Evolutionary conservation across 1,284 basidiomycete genomes (phyloP).

Genomic region (Cutaneotrichosporon sp.): DNA sequence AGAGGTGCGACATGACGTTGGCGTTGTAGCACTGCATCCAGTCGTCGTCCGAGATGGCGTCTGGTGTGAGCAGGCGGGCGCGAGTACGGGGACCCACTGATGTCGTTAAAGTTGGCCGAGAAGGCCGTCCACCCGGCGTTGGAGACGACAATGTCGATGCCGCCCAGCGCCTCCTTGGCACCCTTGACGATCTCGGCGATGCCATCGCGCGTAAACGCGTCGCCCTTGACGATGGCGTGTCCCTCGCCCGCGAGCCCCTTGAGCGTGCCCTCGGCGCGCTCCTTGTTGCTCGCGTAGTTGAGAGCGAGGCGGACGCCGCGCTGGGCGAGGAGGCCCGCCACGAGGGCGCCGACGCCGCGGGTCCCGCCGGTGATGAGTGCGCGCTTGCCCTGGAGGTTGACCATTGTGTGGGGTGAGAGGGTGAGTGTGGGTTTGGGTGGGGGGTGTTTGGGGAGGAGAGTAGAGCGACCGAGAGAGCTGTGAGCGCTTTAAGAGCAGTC

Average conservation of each 20-base stretch:
- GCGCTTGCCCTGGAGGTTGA: constrained; percentile 28
- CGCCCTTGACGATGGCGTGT: constrained; percentile 27
- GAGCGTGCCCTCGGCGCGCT: constrained; percentile 26
- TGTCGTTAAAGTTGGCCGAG: constrained; percentile 14
- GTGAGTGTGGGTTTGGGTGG: not conserved
- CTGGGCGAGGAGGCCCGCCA: constrained; percentile 23
- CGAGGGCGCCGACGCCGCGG: constrained; percentile 27
- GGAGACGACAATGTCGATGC: constrained; percentile 28
- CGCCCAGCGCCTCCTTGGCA: constrained; percentile 22
- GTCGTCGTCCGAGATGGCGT: constrained; percentile 24
- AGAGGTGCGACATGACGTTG: constrained; percentile 31
- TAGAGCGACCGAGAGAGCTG: not conserved
- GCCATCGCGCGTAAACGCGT: constrained; percentile 28
- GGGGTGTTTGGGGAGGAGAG: not conserved
- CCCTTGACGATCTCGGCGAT: constrained; percentile 22
- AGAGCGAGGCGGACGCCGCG: constrained; percentile 26
- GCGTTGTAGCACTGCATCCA: constrained; percentile 29
- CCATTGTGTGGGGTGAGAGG: constrained; percentile 18
- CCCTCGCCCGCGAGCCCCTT: constrained; percentile 19
- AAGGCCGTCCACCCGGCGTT: constrained; percentile 36
- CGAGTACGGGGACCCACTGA: constrained; percentile 20
- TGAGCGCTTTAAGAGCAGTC: not conserved
- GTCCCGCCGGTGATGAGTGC: constrained; percentile 34
- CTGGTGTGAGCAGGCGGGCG: not conserved
- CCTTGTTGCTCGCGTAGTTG: constrained; percentile 27